These are phyloP conservation scores for Solanum megistacrolobum DNA, from an alignment of 257 asterid species.

Conservation along the genomic window DNA sequence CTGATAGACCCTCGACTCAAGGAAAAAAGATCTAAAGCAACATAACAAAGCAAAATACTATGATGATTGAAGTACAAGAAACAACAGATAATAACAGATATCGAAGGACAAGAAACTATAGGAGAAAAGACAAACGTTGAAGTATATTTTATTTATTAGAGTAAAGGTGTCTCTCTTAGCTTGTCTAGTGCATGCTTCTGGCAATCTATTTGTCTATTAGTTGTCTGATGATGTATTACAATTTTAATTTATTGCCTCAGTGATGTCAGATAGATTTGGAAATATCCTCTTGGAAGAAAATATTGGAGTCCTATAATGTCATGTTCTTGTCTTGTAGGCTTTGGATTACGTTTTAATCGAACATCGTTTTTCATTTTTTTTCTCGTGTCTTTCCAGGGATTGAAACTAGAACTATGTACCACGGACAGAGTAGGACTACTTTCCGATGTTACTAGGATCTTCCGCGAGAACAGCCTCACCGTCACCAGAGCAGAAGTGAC, in stretches of 20 bases:
- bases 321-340: not conserved
- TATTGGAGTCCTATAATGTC: not conserved
- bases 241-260: not conserved
- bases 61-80: not conserved
- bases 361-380: not conserved
- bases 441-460: constrained; percentile 53
- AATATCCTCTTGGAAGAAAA: not conserved
- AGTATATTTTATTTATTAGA: not conserved
- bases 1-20: not conserved
- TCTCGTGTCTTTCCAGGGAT: constrained; percentile 27
- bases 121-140: not conserved
- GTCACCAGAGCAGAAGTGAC: constrained; percentile 59
- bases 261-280: not conserved
- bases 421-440: constrained; percentile 55
- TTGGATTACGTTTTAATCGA: not conserved
- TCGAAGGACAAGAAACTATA: not conserved
- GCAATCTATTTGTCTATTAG: not conserved
- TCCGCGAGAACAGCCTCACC: constrained; percentile 52
- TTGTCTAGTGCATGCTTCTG: not conserved
- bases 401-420: constrained; percentile 45
- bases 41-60: not conserved
- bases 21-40: too few species aligned
- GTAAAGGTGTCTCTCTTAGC: not conserved
- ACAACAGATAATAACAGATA: not conserved
- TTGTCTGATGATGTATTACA: not conserved